These are phyloP conservation scores for Colletotrichum tropicicola DNA, from an alignment of 2,329 filamentous ascomycete species.

Conservation along the genomic window DNA sequence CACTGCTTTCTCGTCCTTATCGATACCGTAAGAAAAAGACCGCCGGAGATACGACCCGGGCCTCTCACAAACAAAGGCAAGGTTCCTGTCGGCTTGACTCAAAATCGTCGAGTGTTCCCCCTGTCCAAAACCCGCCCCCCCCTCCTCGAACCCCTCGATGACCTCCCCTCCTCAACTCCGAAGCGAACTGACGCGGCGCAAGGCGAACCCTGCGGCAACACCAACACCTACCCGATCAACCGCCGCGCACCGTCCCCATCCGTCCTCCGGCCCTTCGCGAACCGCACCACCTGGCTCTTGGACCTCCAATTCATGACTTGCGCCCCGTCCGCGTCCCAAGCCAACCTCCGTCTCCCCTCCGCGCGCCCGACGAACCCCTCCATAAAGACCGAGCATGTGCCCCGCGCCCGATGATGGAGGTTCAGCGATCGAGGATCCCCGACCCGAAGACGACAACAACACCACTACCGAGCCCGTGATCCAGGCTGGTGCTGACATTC, in stretches of 20 bases:
- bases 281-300: constrained; percentile 12
- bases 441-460: constrained; percentile 14
- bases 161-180: constrained; percentile 18
- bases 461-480: constrained; percentile 7
- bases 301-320: constrained; percentile 20
- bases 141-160: constrained; percentile 27
- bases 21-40: constrained; percentile 21
- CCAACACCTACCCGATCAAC: neutral
- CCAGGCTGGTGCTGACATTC: constrained; percentile 10
- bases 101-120: constrained; percentile 19
- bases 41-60: constrained; percentile 16
- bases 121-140: neutral
- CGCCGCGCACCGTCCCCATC: constrained; percentile 19
- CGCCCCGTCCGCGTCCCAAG: constrained; percentile 8
- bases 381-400: constrained; percentile 30
- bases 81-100: constrained; percentile 10
- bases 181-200: constrained; percentile 23
- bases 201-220: constrained; percentile 22
- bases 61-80: constrained; percentile 1
- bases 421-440: constrained; percentile 22
- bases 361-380: constrained; percentile 13
- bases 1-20: no score
- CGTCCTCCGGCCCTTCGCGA: constrained; percentile 13
- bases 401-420: constrained; percentile 25
- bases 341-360: constrained; percentile 12